Conservation (phyloP, 805 yeast species). For the Grigorovia transvaalensis region DNA sequence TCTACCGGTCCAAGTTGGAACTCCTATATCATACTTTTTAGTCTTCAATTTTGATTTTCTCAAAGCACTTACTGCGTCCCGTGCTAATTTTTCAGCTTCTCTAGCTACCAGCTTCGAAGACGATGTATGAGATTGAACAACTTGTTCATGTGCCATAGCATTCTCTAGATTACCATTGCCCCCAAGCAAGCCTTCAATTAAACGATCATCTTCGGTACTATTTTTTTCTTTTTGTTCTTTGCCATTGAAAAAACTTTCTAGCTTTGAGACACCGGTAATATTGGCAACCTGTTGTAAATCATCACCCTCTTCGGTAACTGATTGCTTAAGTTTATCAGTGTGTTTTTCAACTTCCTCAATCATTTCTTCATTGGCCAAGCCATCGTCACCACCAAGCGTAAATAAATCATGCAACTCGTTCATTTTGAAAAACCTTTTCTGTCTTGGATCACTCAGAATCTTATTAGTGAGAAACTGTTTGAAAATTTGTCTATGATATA, state of each 20-base stretch:
- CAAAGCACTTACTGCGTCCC: constrained; percentile 44
- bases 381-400: constrained; percentile 61
- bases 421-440: constrained; percentile 82
- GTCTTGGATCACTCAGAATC: constrained; percentile 90
- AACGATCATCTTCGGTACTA: constrained; percentile 45
- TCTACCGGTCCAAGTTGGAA: constrained; percentile 94
- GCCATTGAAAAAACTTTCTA: constrained; percentile 53
- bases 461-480: constrained; percentile 90
- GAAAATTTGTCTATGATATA: constrained; percentile 92
- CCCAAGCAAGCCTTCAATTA: constrained; percentile 69
- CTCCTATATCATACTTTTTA: constrained; percentile 45
- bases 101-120: constrained; percentile 35
- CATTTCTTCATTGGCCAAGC: constrained; percentile 26
- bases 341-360: constrained; percentile 51
- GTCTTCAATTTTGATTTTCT: constrained; percentile 41
- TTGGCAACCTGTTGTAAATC: constrained; percentile 56
- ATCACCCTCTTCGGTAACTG: constrained; percentile 40
- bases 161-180: constrained; percentile 51
- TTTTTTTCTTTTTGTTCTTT: constrained; percentile 32
- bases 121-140: constrained; percentile 40
- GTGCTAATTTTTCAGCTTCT: constrained; percentile 51
- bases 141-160: constrained; percentile 67
- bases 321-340: constrained; percentile 32
- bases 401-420: constrained; percentile 87
- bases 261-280: constrained; percentile 61